These are phyloP conservation scores for Irpex sp. DNA, from an alignment of 1,284 basidiomycete species.

Conservation along the genomic window DNA sequence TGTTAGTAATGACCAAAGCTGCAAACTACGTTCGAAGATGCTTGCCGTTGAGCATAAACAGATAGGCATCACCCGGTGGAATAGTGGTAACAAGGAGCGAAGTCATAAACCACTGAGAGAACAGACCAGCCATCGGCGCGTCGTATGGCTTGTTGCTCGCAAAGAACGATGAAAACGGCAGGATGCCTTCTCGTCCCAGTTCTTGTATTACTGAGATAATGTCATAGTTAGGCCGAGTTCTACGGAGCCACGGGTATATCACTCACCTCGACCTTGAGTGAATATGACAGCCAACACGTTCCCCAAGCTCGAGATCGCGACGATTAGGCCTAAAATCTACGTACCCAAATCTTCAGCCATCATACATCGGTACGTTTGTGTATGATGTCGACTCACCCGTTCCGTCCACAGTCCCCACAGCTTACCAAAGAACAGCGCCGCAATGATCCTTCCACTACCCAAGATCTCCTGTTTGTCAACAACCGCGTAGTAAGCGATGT, in stretches of 20 bases:
- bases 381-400: slow-evolving; percentile 34
- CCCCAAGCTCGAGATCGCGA: slow-evolving; percentile 60
- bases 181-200: slow-evolving; percentile 60
- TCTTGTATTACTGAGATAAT: slow-evolving; percentile 57
- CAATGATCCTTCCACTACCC: slow-evolving; percentile 56
- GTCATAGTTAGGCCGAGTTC: not conserved
- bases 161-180: slow-evolving; percentile 59
- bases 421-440: slow-evolving; percentile 67
- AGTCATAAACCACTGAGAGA: slow-evolving; percentile 53
- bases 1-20: not conserved
- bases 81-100: slow-evolving; percentile 43
- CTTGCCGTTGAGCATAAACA: slow-evolving; percentile 62
- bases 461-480: slow-evolving; percentile 65
- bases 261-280: slow-evolving; percentile 54
- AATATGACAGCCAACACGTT: slow-evolving; percentile 62
- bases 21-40: not conserved
- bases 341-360: not conserved
- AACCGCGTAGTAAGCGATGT: slow-evolving; percentile 67
- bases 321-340: slow-evolving; percentile 55
- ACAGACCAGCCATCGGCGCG: slow-evolving; percentile 55
- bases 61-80: slow-evolving; percentile 65
- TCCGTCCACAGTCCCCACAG: slow-evolving; percentile 58
- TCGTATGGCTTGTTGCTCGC: slow-evolving; percentile 63
- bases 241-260: not conserved
- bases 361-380: no score